Base-by-base conservation (phyloP, 768 basidiomycete genomes). In the Hericium erinaceus region DNA sequence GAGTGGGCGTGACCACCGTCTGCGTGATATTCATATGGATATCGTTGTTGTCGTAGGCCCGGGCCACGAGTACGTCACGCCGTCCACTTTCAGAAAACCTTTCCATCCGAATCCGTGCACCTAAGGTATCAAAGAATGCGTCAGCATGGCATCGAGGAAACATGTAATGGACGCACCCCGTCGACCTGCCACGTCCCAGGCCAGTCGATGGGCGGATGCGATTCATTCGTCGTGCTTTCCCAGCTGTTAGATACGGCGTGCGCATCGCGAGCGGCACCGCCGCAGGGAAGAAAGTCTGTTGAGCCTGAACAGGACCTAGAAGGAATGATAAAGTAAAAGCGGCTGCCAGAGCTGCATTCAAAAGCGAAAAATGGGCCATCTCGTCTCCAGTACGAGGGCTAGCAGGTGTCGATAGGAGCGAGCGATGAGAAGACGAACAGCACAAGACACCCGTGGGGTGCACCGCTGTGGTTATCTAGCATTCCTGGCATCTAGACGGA, bases 181-280 rank as follows among this genome's bases (percentile, higher is more conserved):
- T 26, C 39, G 24, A 50, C 84, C 83, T 81, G 81, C 84, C 86
- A 88, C 64, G 87, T 87, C 9, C 74, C 76, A 0, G 85, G 80
- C 83, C 84, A 86, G 28, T 67, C 81, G 46, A 71, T 80, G 58
- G 75, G 75, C 39, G 70, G 56, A n/a, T 69, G 67, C 1, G 67
- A 66, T 0, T 68, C 67, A 2, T 60, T 39, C 0, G 69, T 69
- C 46, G 69, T 84, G 0, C 78, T 70, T 15, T 87, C 75, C 85
- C 84, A 87, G 1, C 80, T 77, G 20, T 80, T 83, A 89, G 68
- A 63, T 86, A 88, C 1, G 84, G 85, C 2, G 80, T 72, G 40
- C 82, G 77, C 15, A 86, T 84, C 11, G 84, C 85, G 33, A 87
- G 77, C 18, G 85, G 85, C 51, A 84, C 73, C 4, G 52, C 37